phyloP scores from a whole-genome alignment of 202 grass and related monocot genomes.

The Bolboschoenoplectus hybrid region DNA sequence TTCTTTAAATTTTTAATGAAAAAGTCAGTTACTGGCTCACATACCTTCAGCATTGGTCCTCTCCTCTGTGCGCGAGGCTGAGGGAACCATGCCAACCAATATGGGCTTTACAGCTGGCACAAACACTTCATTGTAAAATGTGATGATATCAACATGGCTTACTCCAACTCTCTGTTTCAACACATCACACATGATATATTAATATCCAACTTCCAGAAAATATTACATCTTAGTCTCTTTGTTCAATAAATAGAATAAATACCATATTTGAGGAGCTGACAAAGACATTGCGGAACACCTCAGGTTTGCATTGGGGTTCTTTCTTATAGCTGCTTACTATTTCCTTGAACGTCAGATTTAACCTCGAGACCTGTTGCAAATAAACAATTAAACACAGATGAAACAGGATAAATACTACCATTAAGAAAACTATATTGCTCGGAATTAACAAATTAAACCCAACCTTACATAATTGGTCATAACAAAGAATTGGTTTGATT shows the following conservation, averaged over 20 bases:
- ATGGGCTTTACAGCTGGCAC: conserved; percentile 83
- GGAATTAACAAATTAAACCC: conserved; percentile 3
- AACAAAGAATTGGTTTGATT: not conserved
- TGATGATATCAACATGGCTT: conserved; percentile 79
- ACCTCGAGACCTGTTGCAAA: conserved; percentile 60
- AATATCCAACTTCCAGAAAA: not conserved
- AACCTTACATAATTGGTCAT: not conserved
- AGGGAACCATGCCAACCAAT: conserved; percentile 57
- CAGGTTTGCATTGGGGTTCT: conserved; percentile 83
- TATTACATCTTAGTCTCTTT: not conserved
- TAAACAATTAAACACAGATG: conserved; percentile 40
- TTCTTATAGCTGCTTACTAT: conserved; percentile 78
- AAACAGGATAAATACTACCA: conserved; percentile 29
- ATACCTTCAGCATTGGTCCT: conserved; percentile 66
- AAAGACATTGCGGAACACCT: conserved; percentile 73
- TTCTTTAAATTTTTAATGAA: conserved; percentile 21
- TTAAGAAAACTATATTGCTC: conserved; percentile 9
- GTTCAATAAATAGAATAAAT: conserved; percentile 8
- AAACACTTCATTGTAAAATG: conserved; percentile 92
- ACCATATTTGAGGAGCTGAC: conserved; percentile 45
- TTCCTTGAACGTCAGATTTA: conserved; percentile 70
- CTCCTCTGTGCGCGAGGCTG: conserved; percentile 49
- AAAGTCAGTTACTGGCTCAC: conserved; percentile 34
- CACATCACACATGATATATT: conserved; percentile 19
- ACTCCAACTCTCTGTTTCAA: conserved; percentile 60